Percentiles rank a stretch among this genome's conserved stretches.
Conservation (phyloP, 2,329 filamentous ascomycete species). For the Colletotrichum agaves region DNA sequence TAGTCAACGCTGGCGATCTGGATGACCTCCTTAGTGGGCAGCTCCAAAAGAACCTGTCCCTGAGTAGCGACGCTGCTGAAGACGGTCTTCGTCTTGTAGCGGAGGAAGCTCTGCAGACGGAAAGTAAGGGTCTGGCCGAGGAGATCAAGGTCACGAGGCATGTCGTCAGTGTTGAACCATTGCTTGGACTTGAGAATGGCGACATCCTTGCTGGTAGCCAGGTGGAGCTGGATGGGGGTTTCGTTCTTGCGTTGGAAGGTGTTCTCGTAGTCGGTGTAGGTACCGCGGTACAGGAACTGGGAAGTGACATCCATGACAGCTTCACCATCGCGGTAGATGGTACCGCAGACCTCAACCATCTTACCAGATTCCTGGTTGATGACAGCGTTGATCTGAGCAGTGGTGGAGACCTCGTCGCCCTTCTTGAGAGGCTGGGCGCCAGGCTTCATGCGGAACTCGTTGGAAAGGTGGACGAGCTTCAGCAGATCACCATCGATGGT, state of each 20-base stretch:
- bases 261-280: slow-evolving; percentile 94
- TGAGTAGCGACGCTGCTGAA: slow-evolving; percentile 93
- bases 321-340: slow-evolving; percentile 84
- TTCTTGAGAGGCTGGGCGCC: slow-evolving; percentile 96
- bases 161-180: slow-evolving; percentile 89
- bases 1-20: slow-evolving; percentile 98
- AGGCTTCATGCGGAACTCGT: slow-evolving; percentile 97
- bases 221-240: slow-evolving; percentile 91
- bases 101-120: slow-evolving; percentile 90
- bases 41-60: slow-evolving; percentile 91
- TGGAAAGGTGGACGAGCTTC: slow-evolving; percentile 96
- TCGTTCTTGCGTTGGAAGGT: slow-evolving; percentile 98
- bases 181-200: slow-evolving; percentile 96
- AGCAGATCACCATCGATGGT: slow-evolving; percentile 95
- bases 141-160: slow-evolving; percentile 79
- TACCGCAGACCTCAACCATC: slow-evolving; percentile 99
- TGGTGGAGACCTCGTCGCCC: slow-evolving; percentile 91
- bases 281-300: slow-evolving; percentile 95
- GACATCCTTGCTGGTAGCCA: slow-evolving; percentile 89
- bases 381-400: slow-evolving; percentile 95
- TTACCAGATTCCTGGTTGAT: slow-evolving; percentile 98
- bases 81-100: slow-evolving; percentile 93
- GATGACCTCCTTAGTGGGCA: slow-evolving; percentile 96
- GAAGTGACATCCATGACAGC: slow-evolving; percentile 98
- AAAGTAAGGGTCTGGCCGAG: slow-evolving; percentile 95